Conservation (phyloP, 345 rosid species). For the Aegle marmelos region DNA sequence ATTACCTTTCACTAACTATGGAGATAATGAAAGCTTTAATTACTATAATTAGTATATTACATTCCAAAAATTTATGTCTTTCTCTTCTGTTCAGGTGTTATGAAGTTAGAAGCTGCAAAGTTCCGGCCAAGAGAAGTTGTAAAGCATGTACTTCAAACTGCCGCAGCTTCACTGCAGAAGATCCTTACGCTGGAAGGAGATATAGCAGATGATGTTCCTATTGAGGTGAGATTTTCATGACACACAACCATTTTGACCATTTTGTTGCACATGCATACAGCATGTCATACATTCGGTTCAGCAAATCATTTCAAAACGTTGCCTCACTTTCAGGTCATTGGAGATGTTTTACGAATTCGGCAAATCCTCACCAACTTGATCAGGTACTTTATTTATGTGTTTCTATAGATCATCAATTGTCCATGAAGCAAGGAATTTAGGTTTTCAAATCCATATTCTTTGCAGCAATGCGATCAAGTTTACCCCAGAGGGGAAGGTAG, state of each 20-base stretch:
- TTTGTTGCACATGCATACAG: neutral
- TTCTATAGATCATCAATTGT: neutral
- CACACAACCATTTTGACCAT: too few relatives aligned
- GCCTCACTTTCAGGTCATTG: constrained; percentile 58
- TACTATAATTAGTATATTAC: neutral
- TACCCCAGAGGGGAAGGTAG: constrained; percentile 91
- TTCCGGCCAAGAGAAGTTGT: constrained; percentile 93
- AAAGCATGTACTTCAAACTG: constrained; percentile 90
- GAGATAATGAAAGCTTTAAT: neutral
- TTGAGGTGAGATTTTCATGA: constrained; percentile 47
- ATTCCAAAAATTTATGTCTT: neutral
- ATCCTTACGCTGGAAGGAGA: constrained; percentile 75
- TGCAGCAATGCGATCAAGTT: constrained; percentile 93
- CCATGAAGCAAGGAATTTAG: neutral
- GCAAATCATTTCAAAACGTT: neutral
- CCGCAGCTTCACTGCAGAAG: constrained; percentile 87
- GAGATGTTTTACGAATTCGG: constrained; percentile 93
- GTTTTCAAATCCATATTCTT: neutral
- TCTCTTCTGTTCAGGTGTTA: constrained; percentile 45
- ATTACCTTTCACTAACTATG: neutral
- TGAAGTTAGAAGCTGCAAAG: constrained; percentile 94
- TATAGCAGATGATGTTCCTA: constrained; percentile 86
- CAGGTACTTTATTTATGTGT: constrained; percentile 43
- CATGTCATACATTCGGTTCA: neutral
- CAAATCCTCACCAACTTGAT: constrained; percentile 96